Base-by-base conservation (phyloP, 768 basidiomycete species). In the Podaxis carcinomalis region DNA sequence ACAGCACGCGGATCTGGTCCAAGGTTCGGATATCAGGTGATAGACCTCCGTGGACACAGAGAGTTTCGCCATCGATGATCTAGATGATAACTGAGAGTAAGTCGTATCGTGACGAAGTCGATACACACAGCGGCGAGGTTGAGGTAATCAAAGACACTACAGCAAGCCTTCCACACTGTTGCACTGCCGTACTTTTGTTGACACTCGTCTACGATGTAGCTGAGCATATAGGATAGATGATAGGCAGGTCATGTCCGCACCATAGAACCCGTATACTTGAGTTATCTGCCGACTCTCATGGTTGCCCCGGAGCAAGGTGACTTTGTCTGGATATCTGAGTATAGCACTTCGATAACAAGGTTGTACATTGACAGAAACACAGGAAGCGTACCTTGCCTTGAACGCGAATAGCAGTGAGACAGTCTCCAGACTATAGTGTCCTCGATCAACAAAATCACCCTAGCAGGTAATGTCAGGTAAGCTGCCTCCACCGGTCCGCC, bases 391-490 rank as follows among this genome's bases (percentile, higher is more conserved):
- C 92, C 90, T 83, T 25, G 93, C 96, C 75, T 98, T 98, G 63
- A 97, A 79, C 1, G 88, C 90, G 28, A 98, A 75, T 25, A 98
- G 73, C 53, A 98, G 76, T 27, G 94, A 93, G 14, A 98, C 92
- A 0, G 96, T 98, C 74, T 98, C 96, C 25, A 98, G 78, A 68
- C 92, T 95, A 74, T 97, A 97, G 73, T 95, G 93, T 3, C 95
- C 95, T 59, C 96, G 82, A 75, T 98, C 96, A 55, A 98, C 96
- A 74, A 98, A 98, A 72, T 98, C 96, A 61, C 95, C 95, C 96
- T 93, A 69, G 47, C 66, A 57, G 58, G 57, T 60, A 63, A 36
- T 63, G 61, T 62, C 58, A 61, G 54, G 67, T 75, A 51, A 72
- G 68, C 65, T 61, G 54, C 66, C 60, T 66, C 63, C 65, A 46